phyloP scores from a whole-genome alignment of 1,139 yeast species.

The Zygotorulaspora mrakii region DNA sequence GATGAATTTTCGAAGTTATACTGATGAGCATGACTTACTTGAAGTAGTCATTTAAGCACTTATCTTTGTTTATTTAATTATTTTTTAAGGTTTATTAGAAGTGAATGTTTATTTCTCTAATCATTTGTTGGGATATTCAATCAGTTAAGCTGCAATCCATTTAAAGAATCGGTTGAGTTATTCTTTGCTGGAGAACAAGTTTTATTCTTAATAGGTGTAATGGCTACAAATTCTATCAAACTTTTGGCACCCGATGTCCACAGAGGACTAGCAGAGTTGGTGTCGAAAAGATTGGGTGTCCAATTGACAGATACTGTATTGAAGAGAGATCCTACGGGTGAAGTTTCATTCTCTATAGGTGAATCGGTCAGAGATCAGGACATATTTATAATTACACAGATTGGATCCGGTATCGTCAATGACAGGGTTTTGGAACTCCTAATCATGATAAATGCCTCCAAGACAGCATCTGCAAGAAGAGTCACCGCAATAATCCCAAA shows the following conservation, averaged over 20 bases:
- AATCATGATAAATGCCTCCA: slow-evolving; percentile 92
- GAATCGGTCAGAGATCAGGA: slow-evolving; percentile 97
- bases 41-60: background rate
- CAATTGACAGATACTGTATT: slow-evolving; percentile 61
- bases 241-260: slow-evolving; percentile 86
- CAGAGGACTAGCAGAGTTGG: slow-evolving; percentile 81
- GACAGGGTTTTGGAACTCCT: slow-evolving; percentile 83
- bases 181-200: background rate
- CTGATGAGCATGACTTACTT: background rate
- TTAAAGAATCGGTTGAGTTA: background rate
- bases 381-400: slow-evolving; percentile 80
- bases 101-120: background rate
- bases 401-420: slow-evolving; percentile 88
- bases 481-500: slow-evolving; percentile 94
- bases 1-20: background rate
- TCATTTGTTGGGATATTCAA: background rate
- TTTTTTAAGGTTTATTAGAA: slow-evolving; percentile 2
- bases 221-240: slow-evolving; percentile 84
- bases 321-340: slow-evolving; percentile 73
- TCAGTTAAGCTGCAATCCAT: background rate
- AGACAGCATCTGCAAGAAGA: slow-evolving; percentile 90
- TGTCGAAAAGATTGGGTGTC: slow-evolving; percentile 63
- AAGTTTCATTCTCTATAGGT: slow-evolving; percentile 87
- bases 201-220: slow-evolving; percentile 24
- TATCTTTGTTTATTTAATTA: background rate